phyloP scores from a whole-genome alignment of 2,329 filamentous ascomycete genomes.

The Lachnellula arida region DNA sequence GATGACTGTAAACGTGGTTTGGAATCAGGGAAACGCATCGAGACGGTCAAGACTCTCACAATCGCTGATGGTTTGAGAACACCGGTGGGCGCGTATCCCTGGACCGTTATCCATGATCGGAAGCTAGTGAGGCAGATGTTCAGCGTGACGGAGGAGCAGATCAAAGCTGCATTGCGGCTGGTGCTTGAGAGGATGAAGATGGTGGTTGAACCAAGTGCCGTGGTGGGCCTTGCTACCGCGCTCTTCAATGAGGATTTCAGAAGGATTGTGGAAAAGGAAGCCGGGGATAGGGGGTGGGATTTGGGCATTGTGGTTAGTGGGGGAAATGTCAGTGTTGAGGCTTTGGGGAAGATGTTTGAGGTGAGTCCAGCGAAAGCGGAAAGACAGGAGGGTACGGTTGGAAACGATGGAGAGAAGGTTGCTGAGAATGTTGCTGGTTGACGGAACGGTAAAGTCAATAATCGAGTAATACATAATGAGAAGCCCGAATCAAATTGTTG shows the following conservation, averaged over 20 bases:
- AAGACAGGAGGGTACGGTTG: conserved; percentile 4
- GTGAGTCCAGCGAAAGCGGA: neutral
- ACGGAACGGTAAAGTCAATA: neutral
- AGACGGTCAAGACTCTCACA: conserved; percentile 67
- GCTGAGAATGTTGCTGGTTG: conserved; percentile 14
- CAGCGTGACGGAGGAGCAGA: conserved; percentile 76
- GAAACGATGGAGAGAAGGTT: conserved; percentile 7
- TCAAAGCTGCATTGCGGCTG: conserved; percentile 68
- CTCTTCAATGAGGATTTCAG: conserved; percentile 85
- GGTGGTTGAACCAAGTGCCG: conserved; percentile 82
- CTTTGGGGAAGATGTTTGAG: conserved; percentile 47
- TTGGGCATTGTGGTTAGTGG: conserved; percentile 56
- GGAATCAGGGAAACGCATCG: conserved; percentile 57
- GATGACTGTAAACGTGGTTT: conserved; percentile 78
- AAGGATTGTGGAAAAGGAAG: conserved; percentile 62
- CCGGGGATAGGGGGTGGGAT: conserved; percentile 69
- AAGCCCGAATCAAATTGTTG: no score
- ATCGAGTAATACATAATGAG: neutral
- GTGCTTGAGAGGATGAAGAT: conserved; percentile 87
- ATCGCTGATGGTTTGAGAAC: conserved; percentile 88
- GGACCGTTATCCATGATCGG: conserved; percentile 68
- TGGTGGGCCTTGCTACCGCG: conserved; percentile 76
- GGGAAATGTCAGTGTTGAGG: conserved; percentile 54
- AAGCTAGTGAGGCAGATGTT: conserved; percentile 66
- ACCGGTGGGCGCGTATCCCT: conserved; percentile 71